Conservation (phyloP, 148 eudicot genomes). For the Silene uniflora region DNA sequence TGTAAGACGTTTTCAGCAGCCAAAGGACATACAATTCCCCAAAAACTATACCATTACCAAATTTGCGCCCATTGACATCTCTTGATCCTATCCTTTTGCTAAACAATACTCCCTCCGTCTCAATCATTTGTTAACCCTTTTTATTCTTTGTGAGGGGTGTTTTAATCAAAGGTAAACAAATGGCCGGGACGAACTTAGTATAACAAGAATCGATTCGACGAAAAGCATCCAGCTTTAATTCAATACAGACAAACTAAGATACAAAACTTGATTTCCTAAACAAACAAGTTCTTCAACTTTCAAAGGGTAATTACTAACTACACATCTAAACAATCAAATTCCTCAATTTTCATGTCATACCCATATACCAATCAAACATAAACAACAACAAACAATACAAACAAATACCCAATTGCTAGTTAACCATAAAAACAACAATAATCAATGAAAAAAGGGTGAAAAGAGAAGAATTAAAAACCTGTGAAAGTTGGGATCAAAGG, state of each 20-base stretch:
- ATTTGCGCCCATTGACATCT: not conserved
- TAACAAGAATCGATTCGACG: not conserved
- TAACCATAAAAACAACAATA: not conserved
- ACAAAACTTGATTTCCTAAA: not conserved
- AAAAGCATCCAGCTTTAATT: no score
- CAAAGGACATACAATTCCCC: not conserved
- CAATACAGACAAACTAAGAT: not conserved
- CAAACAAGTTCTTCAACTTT: not conserved
- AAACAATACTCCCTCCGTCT: no score
- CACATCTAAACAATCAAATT: not conserved
- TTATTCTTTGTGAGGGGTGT: no score
- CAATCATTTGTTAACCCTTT: no score
- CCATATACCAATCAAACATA: not conserved
- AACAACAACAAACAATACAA: no score
- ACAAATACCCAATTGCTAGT: not conserved
- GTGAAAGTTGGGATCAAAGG: slow-evolving; percentile 25
- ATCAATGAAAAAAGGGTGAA: not conserved
- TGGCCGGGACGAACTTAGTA: not conserved
- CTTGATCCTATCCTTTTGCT: not conserved
- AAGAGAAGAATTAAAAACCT: slow-evolving; percentile 23
- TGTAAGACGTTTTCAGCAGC: not conserved
- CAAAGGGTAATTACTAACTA: not conserved
- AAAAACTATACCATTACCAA: not conserved
- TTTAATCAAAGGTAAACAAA: no score
- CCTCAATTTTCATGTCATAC: not conserved